Conservation (phyloP, 257 asterid species). For the Ehretia macrophylla region DNA sequence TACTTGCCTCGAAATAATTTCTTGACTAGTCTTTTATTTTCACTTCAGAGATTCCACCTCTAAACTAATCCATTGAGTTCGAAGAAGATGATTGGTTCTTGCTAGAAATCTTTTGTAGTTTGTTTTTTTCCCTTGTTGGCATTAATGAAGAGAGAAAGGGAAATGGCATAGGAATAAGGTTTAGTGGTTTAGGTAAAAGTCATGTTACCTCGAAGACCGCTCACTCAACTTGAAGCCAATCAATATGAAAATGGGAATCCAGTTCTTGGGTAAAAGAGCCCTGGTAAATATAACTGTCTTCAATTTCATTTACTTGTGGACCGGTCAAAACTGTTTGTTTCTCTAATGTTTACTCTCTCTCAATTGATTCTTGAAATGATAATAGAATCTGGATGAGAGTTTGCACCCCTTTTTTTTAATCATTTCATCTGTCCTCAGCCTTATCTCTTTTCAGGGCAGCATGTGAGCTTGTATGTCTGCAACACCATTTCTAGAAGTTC, state of each 20-base stretch:
- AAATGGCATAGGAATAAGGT: background rate
- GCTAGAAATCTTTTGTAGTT: no score
- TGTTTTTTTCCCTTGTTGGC: background rate
- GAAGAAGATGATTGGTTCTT: no score
- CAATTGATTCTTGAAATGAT: background rate
- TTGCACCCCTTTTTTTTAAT: background rate
- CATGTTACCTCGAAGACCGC: conserved; percentile 33
- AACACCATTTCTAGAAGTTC: no score
- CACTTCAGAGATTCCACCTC: no score
- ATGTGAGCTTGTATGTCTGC: no score
- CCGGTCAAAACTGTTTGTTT: conserved; percentile 58
- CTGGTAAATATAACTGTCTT: background rate
- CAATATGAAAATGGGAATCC: conserved; percentile 36
- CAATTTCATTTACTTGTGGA: conserved; percentile 33
- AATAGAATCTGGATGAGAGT: background rate
- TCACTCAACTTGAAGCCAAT: conserved; percentile 6
- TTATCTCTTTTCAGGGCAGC: no score
- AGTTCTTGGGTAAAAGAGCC: conserved; percentile 20
- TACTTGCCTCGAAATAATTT: no score
- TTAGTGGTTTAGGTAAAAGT: conserved; percentile 5
- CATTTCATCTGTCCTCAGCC: background rate
- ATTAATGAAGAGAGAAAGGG: no score
- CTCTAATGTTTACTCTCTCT: conserved; percentile 4
- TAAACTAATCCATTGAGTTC: no score
- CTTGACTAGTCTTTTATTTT: no score